These are phyloP conservation scores for Streptanthus diversifolius DNA, from an alignment of 345 rosid genomes.

Conservation along the genomic window DNA sequence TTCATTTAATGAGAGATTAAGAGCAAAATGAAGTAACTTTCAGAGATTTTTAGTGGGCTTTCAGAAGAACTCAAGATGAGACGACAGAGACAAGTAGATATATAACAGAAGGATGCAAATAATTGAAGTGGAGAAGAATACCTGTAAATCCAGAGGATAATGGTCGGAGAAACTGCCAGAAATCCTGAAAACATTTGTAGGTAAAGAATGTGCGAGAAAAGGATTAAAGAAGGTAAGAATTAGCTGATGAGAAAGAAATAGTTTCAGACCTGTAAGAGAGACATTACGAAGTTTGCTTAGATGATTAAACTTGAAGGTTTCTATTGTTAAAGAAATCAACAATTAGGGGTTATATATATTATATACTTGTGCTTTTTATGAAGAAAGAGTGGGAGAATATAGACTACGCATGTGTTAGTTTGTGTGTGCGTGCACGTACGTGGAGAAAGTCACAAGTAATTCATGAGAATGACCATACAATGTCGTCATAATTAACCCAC, in stretches of 20 bases:
- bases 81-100: not conserved
- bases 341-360: not conserved
- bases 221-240: not conserved
- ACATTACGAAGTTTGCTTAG: slow-evolving; percentile 1
- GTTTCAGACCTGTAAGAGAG: slow-evolving; percentile 31
- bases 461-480: slow-evolving; percentile 19
- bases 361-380: not conserved
- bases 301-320: not conserved
- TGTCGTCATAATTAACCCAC: slow-evolving; percentile 20
- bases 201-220: not conserved
- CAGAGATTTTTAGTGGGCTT: not conserved
- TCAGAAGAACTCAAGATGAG: not conserved
- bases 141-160: slow-evolving; percentile 17
- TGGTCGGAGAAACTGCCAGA: slow-evolving; percentile 31
- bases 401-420: not conserved
- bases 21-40: not conserved
- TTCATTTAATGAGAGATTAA: not conserved
- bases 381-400: slow-evolving; percentile 12
- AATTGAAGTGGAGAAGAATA: not conserved
- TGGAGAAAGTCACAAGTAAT: slow-evolving; percentile 18
- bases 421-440: slow-evolving; percentile 31
- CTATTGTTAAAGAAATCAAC: not conserved
- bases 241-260: not conserved
- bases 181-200: slow-evolving; percentile 24
- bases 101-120: not conserved